A percentile compares a stretch with the other conserved stretches of the same genome.
Evolutionary conservation across 2,329 filamentous ascomycete species (phyloP).

Genomic region (Canariomyces notabilis): DNA sequence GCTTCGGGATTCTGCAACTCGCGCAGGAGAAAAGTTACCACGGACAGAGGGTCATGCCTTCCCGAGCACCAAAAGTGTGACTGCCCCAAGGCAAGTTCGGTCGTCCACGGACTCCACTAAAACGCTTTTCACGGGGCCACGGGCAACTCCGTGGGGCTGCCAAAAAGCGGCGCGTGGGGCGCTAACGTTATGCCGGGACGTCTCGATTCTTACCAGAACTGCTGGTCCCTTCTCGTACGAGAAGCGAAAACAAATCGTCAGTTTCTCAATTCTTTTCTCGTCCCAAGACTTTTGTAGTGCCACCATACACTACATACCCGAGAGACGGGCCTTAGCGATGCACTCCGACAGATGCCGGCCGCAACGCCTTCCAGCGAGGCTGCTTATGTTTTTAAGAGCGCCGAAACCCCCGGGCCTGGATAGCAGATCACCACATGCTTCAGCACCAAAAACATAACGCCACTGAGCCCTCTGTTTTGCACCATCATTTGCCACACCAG

Average conservation of each 20-base stretch:
- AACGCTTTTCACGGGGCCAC: background rate
- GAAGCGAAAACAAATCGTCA: slow-evolving; percentile 18
- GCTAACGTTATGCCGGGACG: slow-evolving; percentile 1
- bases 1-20: too few species aligned
- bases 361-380: background rate
- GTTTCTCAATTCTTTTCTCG: slow-evolving; percentile 11
- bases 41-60: too few species aligned
- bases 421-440: slow-evolving; percentile 1
- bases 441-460: slow-evolving; percentile 2
- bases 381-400: slow-evolving; percentile 17
- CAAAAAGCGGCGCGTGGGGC: background rate
- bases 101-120: too few species aligned
- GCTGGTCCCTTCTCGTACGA: slow-evolving; percentile 23
- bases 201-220: slow-evolving; percentile 11
- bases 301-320: slow-evolving; percentile 13
- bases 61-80: too few species aligned
- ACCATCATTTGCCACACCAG: slow-evolving; percentile 4
- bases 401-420: slow-evolving; percentile 7
- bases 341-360: slow-evolving; percentile 8
- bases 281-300: slow-evolving; percentile 11
- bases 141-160: background rate
- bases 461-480: too few species aligned
- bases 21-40: too few species aligned
- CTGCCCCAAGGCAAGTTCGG: too few species aligned
- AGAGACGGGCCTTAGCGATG: slow-evolving; percentile 5